phyloP scores from a whole-genome alignment of 805 yeast genomes.

The Wickerhamiella kurtzmanii region DNA sequence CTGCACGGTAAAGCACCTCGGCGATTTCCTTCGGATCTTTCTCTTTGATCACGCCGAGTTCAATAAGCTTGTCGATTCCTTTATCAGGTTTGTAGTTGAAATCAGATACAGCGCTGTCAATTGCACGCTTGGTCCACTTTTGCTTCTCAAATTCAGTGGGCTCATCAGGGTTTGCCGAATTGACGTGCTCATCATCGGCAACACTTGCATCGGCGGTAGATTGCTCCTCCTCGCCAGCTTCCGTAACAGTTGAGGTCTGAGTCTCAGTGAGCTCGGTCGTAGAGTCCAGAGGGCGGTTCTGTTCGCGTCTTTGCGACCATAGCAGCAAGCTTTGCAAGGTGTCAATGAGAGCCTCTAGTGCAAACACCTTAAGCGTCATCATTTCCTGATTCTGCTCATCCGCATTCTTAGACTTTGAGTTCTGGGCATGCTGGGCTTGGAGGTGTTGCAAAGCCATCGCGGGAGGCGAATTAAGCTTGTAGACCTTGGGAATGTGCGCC shows the following conservation, averaged over 20 bases:
- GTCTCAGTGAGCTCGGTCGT: neutral
- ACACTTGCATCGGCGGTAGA: neutral
- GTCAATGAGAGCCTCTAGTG: conserved; percentile 69
- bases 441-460: conserved; percentile 58
- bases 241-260: neutral
- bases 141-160: conserved; percentile 74
- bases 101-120: conserved; percentile 60
- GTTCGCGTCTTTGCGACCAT: conserved; percentile 64
- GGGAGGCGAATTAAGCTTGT: conserved; percentile 61
- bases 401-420: conserved; percentile 8
- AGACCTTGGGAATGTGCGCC: conserved; percentile 29
- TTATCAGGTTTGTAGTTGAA: conserved; percentile 78
- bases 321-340: conserved; percentile 66
- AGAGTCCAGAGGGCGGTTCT: neutral
- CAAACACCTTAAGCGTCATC: conserved; percentile 68
- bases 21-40: conserved; percentile 62
- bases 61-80: conserved; percentile 54
- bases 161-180: conserved; percentile 33
- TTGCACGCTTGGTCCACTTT: conserved; percentile 69
- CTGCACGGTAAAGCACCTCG: conserved; percentile 48
- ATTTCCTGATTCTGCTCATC: conserved; percentile 43
- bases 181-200: neutral
- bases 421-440: conserved; percentile 26
- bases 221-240: neutral
- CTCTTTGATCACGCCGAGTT: conserved; percentile 43